Percentiles rank a stretch among this genome's conserved stretches.
Conservation (phyloP, 345 rosid species). For the Hibiscus syriacus region DNA sequence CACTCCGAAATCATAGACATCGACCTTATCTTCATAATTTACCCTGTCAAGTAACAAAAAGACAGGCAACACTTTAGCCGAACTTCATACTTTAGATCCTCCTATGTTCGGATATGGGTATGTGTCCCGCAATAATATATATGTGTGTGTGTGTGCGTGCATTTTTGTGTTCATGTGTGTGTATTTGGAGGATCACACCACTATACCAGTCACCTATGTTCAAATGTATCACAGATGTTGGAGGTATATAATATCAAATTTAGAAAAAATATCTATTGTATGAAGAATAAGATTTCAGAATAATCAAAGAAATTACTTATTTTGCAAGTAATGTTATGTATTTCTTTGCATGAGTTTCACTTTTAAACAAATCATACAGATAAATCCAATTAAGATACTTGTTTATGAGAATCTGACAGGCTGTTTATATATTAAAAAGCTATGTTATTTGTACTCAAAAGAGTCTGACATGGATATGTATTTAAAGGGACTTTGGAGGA, state of each 20-base stretch:
- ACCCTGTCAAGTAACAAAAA: constrained; percentile 30
- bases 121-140: background rate
- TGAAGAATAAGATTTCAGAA: background rate
- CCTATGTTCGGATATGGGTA: background rate
- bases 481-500: background rate
- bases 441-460: background rate
- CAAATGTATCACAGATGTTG: background rate
- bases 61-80: background rate
- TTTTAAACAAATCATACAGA: background rate
- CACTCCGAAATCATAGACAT: constrained; percentile 71
- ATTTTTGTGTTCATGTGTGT: background rate
- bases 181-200: background rate
- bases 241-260: background rate
- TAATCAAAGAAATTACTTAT: background rate
- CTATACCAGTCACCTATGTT: background rate
- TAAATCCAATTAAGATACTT: background rate
- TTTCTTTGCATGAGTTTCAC: background rate
- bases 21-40: constrained; percentile 46
- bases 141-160: background rate
- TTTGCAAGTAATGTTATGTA: background rate
- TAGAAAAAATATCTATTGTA: background rate
- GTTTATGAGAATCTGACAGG: background rate
- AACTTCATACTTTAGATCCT: background rate
- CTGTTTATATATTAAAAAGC: background rate
- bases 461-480: background rate